These are phyloP conservation scores for Macrolepiota dolichaula DNA, from an alignment of 768 basidiomycete genomes.

Conservation along the genomic window DNA sequence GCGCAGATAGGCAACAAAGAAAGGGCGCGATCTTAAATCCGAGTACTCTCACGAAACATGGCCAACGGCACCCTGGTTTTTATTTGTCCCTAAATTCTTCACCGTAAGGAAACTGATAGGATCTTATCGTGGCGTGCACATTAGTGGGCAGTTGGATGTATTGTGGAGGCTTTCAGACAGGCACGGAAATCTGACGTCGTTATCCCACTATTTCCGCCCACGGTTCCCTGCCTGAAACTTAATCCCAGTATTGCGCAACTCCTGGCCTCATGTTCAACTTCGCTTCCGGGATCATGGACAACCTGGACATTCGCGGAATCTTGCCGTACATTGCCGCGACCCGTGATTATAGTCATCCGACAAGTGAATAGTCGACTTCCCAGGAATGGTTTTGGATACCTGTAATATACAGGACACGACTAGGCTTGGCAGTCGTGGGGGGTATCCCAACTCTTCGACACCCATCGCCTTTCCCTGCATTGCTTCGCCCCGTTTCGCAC, in stretches of 20 bases:
- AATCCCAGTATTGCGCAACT: not conserved
- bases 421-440: not conserved
- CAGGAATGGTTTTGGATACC: not conserved
- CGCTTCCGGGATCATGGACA: not conserved
- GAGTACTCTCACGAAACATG: not conserved
- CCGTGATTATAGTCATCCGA: not conserved
- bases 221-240: not conserved
- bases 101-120: not conserved
- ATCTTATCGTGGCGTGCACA: not conserved
- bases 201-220: not conserved
- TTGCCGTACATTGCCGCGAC: not conserved
- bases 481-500: too few species aligned
- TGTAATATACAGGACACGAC: not conserved
- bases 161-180: not conserved
- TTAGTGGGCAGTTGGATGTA: not conserved
- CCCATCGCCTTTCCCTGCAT: not conserved
- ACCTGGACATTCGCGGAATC: not conserved
- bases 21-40: not conserved
- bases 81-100: not conserved
- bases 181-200: not conserved
- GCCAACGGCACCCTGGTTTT: not conserved
- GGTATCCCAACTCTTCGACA: not conserved
- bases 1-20: not conserved
- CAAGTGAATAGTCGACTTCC: not conserved
- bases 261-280: not conserved